Evolutionary conservation across 495 filamentous ascomycete species (phyloP).

Genomic region (Tuber calosporum): DNA sequence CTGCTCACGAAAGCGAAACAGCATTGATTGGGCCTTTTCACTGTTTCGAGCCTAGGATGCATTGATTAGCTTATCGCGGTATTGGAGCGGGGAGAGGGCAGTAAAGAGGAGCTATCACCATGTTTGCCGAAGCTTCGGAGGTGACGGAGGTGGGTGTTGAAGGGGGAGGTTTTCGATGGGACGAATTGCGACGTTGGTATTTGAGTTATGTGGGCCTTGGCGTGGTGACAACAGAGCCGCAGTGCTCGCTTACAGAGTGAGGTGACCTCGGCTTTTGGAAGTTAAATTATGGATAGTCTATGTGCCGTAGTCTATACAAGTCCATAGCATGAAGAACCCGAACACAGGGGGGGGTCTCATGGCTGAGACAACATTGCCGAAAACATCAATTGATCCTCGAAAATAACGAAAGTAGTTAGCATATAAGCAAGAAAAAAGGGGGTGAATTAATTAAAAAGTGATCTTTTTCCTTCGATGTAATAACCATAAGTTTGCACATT

Average conservation of each 20-base stretch:
- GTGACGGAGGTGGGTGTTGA: not conserved
- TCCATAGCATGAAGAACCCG: too few relatives aligned
- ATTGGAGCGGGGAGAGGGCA: not conserved
- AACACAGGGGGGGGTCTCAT: too few relatives aligned
- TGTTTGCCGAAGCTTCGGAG: not conserved
- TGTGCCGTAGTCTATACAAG: too few relatives aligned
- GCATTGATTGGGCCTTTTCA: slow-evolving; percentile 99
- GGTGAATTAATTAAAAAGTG: too few relatives aligned
- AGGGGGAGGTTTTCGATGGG: not conserved
- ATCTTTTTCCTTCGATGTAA: too few relatives aligned
- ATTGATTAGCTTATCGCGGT: not conserved
- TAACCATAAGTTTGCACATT: too few relatives aligned
- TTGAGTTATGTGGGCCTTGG: not conserved
- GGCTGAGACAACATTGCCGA: too few relatives aligned
- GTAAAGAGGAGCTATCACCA: not conserved
- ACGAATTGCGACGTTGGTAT: not conserved
- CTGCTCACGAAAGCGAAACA: slow-evolving; percentile 97
- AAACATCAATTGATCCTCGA: too few relatives aligned
- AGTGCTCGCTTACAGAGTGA: not conserved
- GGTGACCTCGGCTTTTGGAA: too few relatives aligned
- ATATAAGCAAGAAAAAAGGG: too few relatives aligned
- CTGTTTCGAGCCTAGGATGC: slow-evolving; percentile 53
- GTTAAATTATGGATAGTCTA: too few relatives aligned
- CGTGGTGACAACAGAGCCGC: not conserved
- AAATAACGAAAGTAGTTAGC: too few relatives aligned